Evolutionary conservation across 2,329 filamentous ascomycete species (phyloP).

Genomic region (Colletotrichum melonis): DNA sequence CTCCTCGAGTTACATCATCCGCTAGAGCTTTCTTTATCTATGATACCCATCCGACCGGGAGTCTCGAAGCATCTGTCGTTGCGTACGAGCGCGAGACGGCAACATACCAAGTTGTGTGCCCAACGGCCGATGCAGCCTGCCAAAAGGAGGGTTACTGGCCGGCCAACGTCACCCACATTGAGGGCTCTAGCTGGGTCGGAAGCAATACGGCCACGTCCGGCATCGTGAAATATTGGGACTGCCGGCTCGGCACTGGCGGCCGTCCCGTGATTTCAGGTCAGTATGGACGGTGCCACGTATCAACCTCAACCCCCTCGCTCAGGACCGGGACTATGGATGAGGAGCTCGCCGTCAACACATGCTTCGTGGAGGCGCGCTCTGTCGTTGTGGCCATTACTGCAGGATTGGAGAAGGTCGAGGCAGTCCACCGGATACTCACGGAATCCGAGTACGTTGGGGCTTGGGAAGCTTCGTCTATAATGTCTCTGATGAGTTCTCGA

Average conservation of each 20-base stretch:
- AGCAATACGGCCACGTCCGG: constrained; percentile 25
- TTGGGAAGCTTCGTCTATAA: background rate
- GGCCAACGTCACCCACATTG: constrained; percentile 7
- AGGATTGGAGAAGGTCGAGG: constrained; percentile 15
- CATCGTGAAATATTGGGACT: constrained; percentile 18
- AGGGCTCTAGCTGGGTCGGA: constrained; percentile 18
- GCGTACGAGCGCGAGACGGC: background rate
- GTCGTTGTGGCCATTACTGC: constrained; percentile 25
- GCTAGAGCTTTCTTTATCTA: constrained; percentile 25
- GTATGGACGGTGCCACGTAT: constrained; percentile 18
- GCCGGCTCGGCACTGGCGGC: constrained; percentile 7
- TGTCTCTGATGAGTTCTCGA: background rate
- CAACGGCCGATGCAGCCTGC: constrained; percentile 15
- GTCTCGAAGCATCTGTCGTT: constrained; percentile 28
- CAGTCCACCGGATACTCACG: constrained; percentile 6
- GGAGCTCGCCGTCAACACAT: constrained; percentile 5
- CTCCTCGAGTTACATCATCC: constrained; percentile 3
- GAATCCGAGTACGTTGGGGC: background rate
- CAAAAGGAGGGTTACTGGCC: constrained; percentile 23
- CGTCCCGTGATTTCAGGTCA: constrained; percentile 1
- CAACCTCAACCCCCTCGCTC: constrained; percentile 1
- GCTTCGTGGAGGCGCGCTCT: constrained; percentile 21
- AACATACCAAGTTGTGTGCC: constrained; percentile 20
- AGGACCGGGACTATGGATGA: background rate
- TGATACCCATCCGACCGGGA: constrained; percentile 21